These are phyloP conservation scores for Ophiostoma sp. DNA, from an alignment of 2,329 filamentous ascomycete genomes.

Conservation along the genomic window DNA sequence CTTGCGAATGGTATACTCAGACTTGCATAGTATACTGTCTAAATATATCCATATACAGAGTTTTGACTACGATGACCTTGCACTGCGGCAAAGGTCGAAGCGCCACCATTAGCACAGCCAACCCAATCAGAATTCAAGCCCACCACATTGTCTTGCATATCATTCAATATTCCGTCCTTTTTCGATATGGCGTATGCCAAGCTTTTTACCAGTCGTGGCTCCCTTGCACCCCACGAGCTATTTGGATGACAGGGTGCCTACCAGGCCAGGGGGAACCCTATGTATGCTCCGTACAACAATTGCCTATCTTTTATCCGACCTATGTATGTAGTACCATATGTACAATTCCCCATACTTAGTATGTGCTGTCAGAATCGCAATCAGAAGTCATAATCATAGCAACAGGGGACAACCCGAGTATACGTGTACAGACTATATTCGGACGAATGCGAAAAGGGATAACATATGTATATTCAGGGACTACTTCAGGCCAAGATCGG, in stretches of 20 bases:
- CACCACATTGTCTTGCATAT: slow-evolving; percentile 7
- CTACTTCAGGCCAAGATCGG: neutral
- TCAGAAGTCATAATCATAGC: neutral
- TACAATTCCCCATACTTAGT: neutral
- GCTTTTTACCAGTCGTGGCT: slow-evolving; percentile 24
- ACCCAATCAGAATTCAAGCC: neutral
- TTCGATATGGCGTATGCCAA: slow-evolving; percentile 26
- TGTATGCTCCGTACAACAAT: neutral
- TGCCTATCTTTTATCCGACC: neutral
- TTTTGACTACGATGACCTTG: neutral
- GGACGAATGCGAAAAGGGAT: neutral
- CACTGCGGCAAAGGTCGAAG: neutral
- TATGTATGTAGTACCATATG: neutral
- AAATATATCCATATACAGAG: neutral
- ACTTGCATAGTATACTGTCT: neutral
- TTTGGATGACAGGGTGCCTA: neutral
- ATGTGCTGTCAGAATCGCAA: neutral
- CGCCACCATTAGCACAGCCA: neutral
- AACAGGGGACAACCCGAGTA: no score
- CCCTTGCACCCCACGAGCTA: slow-evolving; percentile 20
- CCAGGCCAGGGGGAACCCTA: neutral
- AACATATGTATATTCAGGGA: neutral
- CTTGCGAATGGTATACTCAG: neutral
- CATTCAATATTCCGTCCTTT: slow-evolving; percentile 1
- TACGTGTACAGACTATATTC: neutral